These are phyloP conservation scores for Clohesyomyces aquaticus DNA, from an alignment of 495 filamentous ascomycete genomes.

Conservation along the genomic window DNA sequence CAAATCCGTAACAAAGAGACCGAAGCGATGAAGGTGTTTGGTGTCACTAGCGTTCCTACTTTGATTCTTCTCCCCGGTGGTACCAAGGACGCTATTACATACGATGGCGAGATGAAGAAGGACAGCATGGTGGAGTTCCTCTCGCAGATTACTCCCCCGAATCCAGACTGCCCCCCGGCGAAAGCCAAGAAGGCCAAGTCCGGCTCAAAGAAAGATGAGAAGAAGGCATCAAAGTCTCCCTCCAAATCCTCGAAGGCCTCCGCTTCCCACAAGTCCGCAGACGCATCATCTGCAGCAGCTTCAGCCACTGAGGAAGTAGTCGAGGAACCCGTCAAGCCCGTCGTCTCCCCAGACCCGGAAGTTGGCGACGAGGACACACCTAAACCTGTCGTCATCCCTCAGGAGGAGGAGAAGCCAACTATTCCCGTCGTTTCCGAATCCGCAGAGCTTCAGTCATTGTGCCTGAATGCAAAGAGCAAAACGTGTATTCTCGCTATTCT, in stretches of 20 bases:
- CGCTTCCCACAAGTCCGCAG: conserved; percentile 49
- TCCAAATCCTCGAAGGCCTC: conserved; percentile 50
- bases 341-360: conserved; percentile 54
- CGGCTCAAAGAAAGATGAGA: conserved; percentile 53
- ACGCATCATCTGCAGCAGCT: conserved; percentile 47
- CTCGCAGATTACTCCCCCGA: conserved; percentile 72
- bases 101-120: conserved; percentile 87
- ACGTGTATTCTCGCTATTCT: conserved; percentile 87
- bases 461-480: conserved; percentile 72
- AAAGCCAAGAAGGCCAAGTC: conserved; percentile 48
- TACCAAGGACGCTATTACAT: conserved; percentile 67
- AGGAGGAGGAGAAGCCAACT: conserved; percentile 55
- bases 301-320: conserved; percentile 50
- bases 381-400: conserved; percentile 56
- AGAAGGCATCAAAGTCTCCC: conserved; percentile 42
- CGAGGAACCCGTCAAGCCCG: conserved; percentile 51
- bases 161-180: conserved; percentile 68
- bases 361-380: conserved; percentile 48
- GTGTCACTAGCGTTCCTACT: conserved; percentile 75
- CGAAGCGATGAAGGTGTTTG: conserved; percentile 71
- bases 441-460: conserved; percentile 67
- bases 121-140: conserved; percentile 80
- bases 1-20: conserved; percentile 86
- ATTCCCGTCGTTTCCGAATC: conserved; percentile 58
- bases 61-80: conserved; percentile 80